Base-by-base conservation (phyloP, 2,329 filamentous ascomycete species). In the Didymella lethalis region DNA sequence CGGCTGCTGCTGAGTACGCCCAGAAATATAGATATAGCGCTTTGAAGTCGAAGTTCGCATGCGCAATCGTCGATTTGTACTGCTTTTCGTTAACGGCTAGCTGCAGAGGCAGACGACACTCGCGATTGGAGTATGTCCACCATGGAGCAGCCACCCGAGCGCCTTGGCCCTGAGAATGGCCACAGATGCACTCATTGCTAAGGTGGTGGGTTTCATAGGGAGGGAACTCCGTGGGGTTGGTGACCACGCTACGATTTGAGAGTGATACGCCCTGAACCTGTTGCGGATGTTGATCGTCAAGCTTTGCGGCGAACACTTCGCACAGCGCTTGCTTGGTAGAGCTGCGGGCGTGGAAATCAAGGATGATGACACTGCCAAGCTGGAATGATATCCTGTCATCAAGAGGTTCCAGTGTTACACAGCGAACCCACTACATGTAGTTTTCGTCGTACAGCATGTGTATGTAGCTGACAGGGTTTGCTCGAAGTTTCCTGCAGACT, bases 231-330 rank as follows among this genome's bases (percentile, higher is more conserved):
- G 25, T 36, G 34, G 34, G 44, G 34, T 54, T 10, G 25, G 18
- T n/a, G 18, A 2, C 26, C 38, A n/a, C 32, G 26, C 12, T 38
- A 47, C 31, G 8, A 31, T 20, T 16, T 25, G 23, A 29, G 28
- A 25, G 12, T 20, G 34, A 14, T 5, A 38, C 23, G 49, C 29
- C 26, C 49, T 52, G 2, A 46, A 41, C 29, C 46, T 20, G 18
- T 45, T 36, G 11, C 6, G 31, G n/a, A 16, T 34, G 23, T 45
- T 31, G 23, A 38, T 53, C 50, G n/a, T 38, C 41, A 46, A 53
- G 23, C 29, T 46, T 46, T 46, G 50, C 43, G 16, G 43, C 50
- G 41, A 47, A 45, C 31, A 31, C 43, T 40, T 40, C 43, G 43
- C 50, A 11, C 31, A 10, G 31, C 49, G 32, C 12, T 29, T 8